Base-by-base conservation (phyloP, 148 eudicot genomes). In the Diospyros lotus region DNA sequence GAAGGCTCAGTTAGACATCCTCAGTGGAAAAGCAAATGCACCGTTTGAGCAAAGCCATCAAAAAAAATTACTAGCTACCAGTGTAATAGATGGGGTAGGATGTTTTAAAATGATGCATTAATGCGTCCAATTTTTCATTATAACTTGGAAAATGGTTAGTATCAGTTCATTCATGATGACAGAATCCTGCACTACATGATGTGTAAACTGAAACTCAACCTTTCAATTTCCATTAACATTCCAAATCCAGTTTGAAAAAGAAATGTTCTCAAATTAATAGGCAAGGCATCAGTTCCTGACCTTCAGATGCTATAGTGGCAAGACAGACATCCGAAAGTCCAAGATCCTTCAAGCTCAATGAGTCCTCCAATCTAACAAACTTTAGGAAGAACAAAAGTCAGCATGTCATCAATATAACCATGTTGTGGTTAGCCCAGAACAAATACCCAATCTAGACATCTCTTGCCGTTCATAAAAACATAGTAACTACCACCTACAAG, bases 241-340 rank as follows among this genome's bases (percentile, higher is more conserved):
- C 44, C 51, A 71, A 46, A 11, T 18, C 5, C 38, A 42, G 41
- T 4, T 8, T n/a, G 39, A 40, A 10, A 42, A 64, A 54, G 5
- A 62, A 53, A 14, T 46, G 38, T 45, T 38, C 39, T 38, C 45
- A 28, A 10, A 39, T 41, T 59, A 64, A 64, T 4, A 68, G 15
- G n/a, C 38, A 4, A 6, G 65, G 64, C 59, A 51, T 4, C 61
- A 68, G 39, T 64, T 60, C 75, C 96, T 83, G 52, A 94, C 98
- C 98, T 87, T 88, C 84, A 71, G 96, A 88, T 65, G 91, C 94
- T 64, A 95, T 89, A 10, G 96, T 86, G 61, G 98, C 97, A 59
- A 95, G 87, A 77, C 87, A 85, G 50, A 75, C 89, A 72, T 92
- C 96, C 63, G 98, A 95, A 61, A 95, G 87, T 6, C 98, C 98